Base-by-base conservation (phyloP, 441 rosid genomes). In the Corymbia calophylla region DNA sequence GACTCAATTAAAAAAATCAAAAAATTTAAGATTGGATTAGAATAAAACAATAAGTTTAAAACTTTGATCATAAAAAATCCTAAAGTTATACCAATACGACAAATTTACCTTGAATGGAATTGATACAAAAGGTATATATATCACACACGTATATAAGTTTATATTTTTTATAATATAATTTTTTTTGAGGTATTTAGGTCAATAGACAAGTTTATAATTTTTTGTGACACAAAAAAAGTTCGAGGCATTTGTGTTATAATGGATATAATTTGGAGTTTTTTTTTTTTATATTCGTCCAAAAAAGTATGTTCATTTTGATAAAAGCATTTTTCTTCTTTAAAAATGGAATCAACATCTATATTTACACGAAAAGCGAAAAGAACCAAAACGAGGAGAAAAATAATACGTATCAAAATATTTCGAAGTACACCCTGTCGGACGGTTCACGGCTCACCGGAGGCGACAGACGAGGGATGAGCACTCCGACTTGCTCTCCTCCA, bases 131-230 rank as follows among this genome's bases (percentile, higher is more conserved):
- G 39, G 39, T 35, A 35, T 35, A 35, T 2, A 35, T 35, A 35
- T 35, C 39, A 35, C 4, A 35, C 39, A 35, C 39, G 39, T 35
- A 35, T 35, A 35, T 35, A 35, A 35, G 39, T 35, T 35, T 35
- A 35, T 2, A 35, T 35, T 35, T 35, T 35, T 35, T 35, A 35
- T 35, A 35, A 35, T 35, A 35, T 4, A 35, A 35, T 35, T 35
- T 35, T 35, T 35, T 23, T 56, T 4, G 0, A 3, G 0, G 23
- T 23, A 56, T 56, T 9, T 23, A 3, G 6, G 0, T 9, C 3
- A 1, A 3, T 0, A 17, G 0, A 0, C 8, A 23, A 56, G 2
- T 56, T 56, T 56, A 56, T 0, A 23, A 9, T 9, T 9, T 56
- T 56, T 23, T 23, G 29, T 56, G 2, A 23, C 12, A 56, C 0